A percentile compares a stretch with the other conserved stretches of the same genome.
phyloP scores from a whole-genome alignment of 2,329 filamentous ascomycete species.

The Cyphellophora attinorum region DNA sequence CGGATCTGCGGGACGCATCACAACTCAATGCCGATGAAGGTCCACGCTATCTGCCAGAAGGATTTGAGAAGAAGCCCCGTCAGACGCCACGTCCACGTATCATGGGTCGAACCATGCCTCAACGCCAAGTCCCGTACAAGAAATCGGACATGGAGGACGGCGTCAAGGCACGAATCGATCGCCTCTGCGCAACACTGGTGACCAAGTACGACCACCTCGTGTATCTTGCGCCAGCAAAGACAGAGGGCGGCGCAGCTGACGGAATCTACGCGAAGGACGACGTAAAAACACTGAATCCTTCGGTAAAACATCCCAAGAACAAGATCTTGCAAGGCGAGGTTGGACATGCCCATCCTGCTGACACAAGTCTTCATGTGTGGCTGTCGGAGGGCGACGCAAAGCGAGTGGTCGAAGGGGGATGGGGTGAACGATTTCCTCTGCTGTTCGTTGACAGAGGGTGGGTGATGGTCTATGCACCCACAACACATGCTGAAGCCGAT shows the following conservation, averaged over 20 bases:
- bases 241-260: conserved; percentile 10
- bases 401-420: conserved; percentile 13
- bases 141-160: conserved; percentile 3
- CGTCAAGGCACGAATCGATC: conserved; percentile 7
- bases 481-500: conserved; percentile 12
- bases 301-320: conserved; percentile 3
- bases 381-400: conserved; percentile 11
- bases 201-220: conserved; percentile 8
- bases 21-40: conserved; percentile 7
- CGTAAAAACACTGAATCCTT: conserved; percentile 7
- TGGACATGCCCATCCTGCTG: conserved; percentile 11
- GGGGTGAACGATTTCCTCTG: conserved; percentile 11
- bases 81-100: conserved; percentile 6
- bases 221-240: conserved; percentile 11
- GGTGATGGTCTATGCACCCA: conserved; percentile 12
- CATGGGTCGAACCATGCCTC: conserved; percentile 13
- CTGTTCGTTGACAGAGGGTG: conserved; percentile 11
- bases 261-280: conserved; percentile 9
- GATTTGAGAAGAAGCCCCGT: conserved; percentile 2
- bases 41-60: conserved; percentile 7
- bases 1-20: conserved; percentile 11
- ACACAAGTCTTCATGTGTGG: conserved; percentile 13
- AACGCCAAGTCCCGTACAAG: conserved; percentile 13
- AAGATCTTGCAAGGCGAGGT: conserved; percentile 9
- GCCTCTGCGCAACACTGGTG: conserved; percentile 6